phyloP scores from a whole-genome alignment of 2,329 filamentous ascomycete genomes.

The Penicillium sp. region DNA sequence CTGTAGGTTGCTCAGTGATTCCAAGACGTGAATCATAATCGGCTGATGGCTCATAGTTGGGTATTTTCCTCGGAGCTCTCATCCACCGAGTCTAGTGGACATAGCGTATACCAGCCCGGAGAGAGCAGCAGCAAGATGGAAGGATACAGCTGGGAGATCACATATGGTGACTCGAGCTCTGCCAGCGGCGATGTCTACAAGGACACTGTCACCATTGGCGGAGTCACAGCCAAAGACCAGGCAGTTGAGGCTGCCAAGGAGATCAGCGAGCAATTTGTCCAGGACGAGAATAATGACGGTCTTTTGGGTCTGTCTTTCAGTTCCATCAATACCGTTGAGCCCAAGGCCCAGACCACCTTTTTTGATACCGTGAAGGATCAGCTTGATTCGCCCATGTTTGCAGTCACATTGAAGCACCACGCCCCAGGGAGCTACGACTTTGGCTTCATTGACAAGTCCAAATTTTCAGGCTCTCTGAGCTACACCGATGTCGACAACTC shows the following conservation, averaged over 20 bases:
- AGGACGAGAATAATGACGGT: constrained; percentile 52
- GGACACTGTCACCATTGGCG: constrained; percentile 58
- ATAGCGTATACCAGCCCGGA: constrained; percentile 54
- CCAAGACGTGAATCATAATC: not conserved
- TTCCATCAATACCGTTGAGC: constrained; percentile 53
- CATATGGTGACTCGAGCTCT: constrained; percentile 60
- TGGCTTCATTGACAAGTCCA: constrained; percentile 53
- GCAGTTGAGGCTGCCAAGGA: constrained; percentile 60
- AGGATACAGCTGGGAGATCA: constrained; percentile 54
- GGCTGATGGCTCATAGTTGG: constrained; percentile 46
- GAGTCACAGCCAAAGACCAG: constrained; percentile 54
- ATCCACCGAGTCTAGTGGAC: constrained; percentile 47
- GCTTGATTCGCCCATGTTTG: constrained; percentile 50
- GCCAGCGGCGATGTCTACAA: constrained; percentile 61
- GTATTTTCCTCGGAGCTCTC: constrained; percentile 59
- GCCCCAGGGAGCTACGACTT: constrained; percentile 52
- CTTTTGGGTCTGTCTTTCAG: constrained; percentile 57
- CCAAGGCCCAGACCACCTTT: constrained; percentile 50
- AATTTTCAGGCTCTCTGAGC: constrained; percentile 54
- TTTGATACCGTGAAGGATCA: constrained; percentile 53
- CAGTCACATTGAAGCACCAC: constrained; percentile 51
- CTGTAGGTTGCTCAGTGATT: constrained; percentile 47
- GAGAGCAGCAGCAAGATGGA: constrained; percentile 42
- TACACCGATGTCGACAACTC: constrained; percentile 53
- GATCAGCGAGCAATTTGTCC: constrained; percentile 50